These are phyloP conservation scores for Fagus sylvatica DNA, from an alignment of 306 rosid genomes.

Conservation along the genomic window DNA sequence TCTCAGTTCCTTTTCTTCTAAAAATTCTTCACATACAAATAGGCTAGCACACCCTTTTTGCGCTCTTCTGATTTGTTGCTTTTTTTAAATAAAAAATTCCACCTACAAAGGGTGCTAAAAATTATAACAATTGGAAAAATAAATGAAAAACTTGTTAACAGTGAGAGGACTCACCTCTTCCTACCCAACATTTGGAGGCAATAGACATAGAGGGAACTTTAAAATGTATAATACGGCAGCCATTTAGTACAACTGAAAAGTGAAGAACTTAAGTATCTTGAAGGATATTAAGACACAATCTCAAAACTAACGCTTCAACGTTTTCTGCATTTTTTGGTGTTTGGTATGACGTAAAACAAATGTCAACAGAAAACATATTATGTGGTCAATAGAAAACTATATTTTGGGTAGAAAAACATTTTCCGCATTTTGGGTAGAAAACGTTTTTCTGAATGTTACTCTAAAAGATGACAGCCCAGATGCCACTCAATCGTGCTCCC, in stretches of 20 bases:
- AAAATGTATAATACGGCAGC: neutral
- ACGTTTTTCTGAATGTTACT: too few relatives aligned
- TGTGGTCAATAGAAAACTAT: too few relatives aligned
- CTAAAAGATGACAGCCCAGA: too few relatives aligned
- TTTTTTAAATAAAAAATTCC: neutral
- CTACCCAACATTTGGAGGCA: neutral
- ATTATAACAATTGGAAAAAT: neutral
- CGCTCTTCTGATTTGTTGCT: too few relatives aligned
- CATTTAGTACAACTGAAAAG: neutral
- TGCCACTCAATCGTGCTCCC: too few relatives aligned
- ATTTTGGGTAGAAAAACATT: too few relatives aligned
- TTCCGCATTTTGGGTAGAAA: too few relatives aligned
- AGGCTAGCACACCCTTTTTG: too few relatives aligned
- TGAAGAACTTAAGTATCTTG: neutral
- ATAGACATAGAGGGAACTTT: neutral
- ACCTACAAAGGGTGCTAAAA: neutral
- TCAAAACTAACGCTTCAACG: neutral
- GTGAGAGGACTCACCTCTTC: neutral
- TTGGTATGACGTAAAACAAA: too few relatives aligned
- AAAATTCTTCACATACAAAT: too few relatives aligned
- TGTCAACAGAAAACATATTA: too few relatives aligned
- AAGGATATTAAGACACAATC: neutral
- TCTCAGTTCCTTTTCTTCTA: neutral
- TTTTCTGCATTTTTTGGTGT: too few relatives aligned
- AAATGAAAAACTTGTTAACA: neutral